Conservation (phyloP, 768 basidiomycete species). For the Sporobolomyces pararoseus region DNA sequence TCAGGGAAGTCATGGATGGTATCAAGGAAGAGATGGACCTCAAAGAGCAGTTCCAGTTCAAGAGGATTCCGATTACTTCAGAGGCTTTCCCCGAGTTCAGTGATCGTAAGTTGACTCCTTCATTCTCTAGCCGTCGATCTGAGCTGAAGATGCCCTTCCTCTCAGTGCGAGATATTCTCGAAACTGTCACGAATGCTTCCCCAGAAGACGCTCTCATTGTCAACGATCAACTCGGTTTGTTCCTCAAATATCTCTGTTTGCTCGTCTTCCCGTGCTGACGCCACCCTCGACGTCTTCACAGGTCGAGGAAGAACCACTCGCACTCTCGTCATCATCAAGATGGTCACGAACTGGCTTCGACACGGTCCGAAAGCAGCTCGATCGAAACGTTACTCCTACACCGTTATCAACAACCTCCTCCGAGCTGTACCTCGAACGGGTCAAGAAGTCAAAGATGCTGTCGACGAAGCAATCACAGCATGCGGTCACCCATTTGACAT, state of each 20-base stretch:
- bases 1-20: slow-evolving; percentile 79
- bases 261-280: neutral
- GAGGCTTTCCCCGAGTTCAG: slow-evolving; percentile 58
- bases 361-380: slow-evolving; percentile 24
- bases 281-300: neutral
- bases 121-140: neutral
- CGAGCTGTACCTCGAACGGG: slow-evolving; percentile 57
- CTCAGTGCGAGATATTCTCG: slow-evolving; percentile 61
- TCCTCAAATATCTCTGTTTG: too few relatives aligned
- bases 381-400: slow-evolving; percentile 55
- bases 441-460: slow-evolving; percentile 72
- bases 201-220: slow-evolving; percentile 62
- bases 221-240: slow-evolving; percentile 81
- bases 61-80: slow-evolving; percentile 86
- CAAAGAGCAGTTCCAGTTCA: slow-evolving; percentile 60
- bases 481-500: slow-evolving; percentile 79
- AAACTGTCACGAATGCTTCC: slow-evolving; percentile 56
- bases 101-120: slow-evolving; percentile 24
- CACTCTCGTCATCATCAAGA: slow-evolving; percentile 77
- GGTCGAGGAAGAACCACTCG: slow-evolving; percentile 78
- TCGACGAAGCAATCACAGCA: slow-evolving; percentile 78
- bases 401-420: slow-evolving; percentile 72
- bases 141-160: slow-evolving; percentile 58
- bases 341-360: slow-evolving; percentile 76
- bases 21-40: slow-evolving; percentile 28